Base-by-base conservation (phyloP, 2,329 filamentous ascomycete species). In the Pseudogymnoascus sp. region DNA sequence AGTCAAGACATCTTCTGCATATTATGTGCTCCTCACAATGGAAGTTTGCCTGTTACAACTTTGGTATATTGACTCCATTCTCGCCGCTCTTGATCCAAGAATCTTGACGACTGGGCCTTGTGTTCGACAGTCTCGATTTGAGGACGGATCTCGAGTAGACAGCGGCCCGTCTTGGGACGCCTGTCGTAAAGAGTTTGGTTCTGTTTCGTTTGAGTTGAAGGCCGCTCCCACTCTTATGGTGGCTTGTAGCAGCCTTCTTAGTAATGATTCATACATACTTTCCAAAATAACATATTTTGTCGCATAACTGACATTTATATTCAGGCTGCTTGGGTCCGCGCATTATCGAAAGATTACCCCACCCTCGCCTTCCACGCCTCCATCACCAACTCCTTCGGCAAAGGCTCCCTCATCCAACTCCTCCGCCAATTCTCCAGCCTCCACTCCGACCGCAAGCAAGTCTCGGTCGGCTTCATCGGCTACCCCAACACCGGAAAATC, bases 171-270 rank as follows among this genome's bases (percentile, higher is more conserved):
- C 87, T 92, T 98, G 95, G 90, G 83, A 80, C 69, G 80, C 84
- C 79, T 80, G 82, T 92, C 90, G 82, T 81, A 86, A 87, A 85
- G 73, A 74, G 73, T 70, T 69, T 70, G 83, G 83, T 84, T 79
- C 82, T 95, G 91, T 88, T 89, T 90, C 88, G 87, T 91, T 89
- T 92, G 93, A 98, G 95, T 98, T 97, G 95, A 98, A 89, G 81
- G 81, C 85, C 86, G 85, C 84, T 85, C 85, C 85, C 82, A 79
- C 84, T 80, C 73, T 76, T 75, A 71, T 78, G 83, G 83, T 79
- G 77, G 79, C 79, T 78, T 79, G 79, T 93, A 87, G 89, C 85
- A 85, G 84, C 84, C 82, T 90, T 98, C 95, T 96, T 99, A 99
- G 95, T 98, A 89, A 91, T 89, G 90, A 90, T 89, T 89, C 93